Evolutionary conservation across 2,329 filamentous ascomycete species (phyloP).

Genomic region (Ophiostoma populinum): DNA sequence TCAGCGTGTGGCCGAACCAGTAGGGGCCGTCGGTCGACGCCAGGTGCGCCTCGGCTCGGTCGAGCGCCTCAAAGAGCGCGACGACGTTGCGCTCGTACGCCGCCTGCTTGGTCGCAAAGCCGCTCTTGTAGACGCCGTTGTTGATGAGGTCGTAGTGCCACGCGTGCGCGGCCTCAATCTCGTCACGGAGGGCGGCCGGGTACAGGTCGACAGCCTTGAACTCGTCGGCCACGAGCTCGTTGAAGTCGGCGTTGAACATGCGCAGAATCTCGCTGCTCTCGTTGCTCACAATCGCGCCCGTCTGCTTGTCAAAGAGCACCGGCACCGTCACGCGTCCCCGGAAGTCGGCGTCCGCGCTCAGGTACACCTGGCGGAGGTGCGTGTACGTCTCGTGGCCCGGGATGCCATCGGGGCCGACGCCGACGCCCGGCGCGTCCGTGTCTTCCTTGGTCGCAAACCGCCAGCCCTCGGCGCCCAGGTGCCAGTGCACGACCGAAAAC

Average conservation of each 20-base stretch:
- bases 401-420: constrained; percentile 49
- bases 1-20: constrained; percentile 58
- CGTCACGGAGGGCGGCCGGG: constrained; percentile 40
- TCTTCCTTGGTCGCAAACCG: constrained; percentile 55
- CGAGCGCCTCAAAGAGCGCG: constrained; percentile 58
- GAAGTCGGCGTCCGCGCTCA: constrained; percentile 54
- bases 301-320: constrained; percentile 65
- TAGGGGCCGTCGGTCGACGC: constrained; percentile 36
- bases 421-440: constrained; percentile 35
- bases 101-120: constrained; percentile 69
- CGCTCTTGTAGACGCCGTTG: constrained; percentile 57
- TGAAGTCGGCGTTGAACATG: constrained; percentile 73
- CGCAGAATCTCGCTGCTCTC: constrained; percentile 86
- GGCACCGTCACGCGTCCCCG: constrained; percentile 74
- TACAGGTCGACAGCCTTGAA: constrained; percentile 48
- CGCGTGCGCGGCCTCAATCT: constrained; percentile 61
- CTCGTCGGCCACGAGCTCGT: constrained; percentile 45
- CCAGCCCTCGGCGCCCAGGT: constrained; percentile 61
- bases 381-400: constrained; percentile 52
- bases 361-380: constrained; percentile 66
- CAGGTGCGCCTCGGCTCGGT: constrained; percentile 59
- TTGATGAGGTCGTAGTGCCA: constrained; percentile 68
- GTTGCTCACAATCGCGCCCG: constrained; percentile 68
- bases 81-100: constrained; percentile 63
- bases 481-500: constrained; percentile 80